Percentiles rank a stretch among this genome's conserved stretches.
These are phyloP conservation scores for Phytophthora tentaculata DNA, from an alignment of 352 stramenopile species.

Conservation along the genomic window DNA sequence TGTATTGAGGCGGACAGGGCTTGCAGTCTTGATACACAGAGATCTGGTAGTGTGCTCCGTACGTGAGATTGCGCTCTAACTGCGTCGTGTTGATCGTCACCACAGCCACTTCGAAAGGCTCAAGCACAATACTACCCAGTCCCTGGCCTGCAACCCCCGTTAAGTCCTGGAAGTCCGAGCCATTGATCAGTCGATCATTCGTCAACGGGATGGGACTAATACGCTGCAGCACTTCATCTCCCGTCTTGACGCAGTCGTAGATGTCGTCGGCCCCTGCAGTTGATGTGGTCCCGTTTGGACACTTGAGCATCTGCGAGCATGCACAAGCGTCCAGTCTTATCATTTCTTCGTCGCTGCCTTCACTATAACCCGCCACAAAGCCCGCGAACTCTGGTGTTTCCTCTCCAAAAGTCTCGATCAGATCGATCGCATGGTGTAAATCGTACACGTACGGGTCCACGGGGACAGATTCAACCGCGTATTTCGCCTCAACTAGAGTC, in stretches of 20 bases:
- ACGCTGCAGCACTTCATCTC: conserved; percentile 90
- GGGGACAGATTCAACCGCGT: conserved; percentile 46
- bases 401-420: conserved; percentile 90
- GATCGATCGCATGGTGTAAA: conserved; percentile 84
- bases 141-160: conserved; percentile 59
- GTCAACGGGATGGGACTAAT: conserved; percentile 80
- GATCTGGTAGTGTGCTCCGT: conserved; percentile 96
- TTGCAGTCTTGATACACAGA: conserved; percentile 95
- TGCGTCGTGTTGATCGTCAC: conserved; percentile 94
- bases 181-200: conserved; percentile 58
- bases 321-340: conserved; percentile 93
- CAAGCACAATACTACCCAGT: conserved; percentile 73
- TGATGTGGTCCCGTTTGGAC: conserved; percentile 93
- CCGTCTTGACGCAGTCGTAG: conserved; percentile 90
- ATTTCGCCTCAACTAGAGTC: conserved; percentile 49
- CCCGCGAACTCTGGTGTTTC: conserved; percentile 80
- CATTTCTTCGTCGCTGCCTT: conserved; percentile 38
- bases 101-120: conserved; percentile 91
- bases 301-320: conserved; percentile 93
- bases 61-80: conserved; percentile 94
- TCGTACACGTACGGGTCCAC: conserved; percentile 95
- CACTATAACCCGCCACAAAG: conserved; percentile 48
- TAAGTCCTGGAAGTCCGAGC: conserved; percentile 77
- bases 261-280: conserved; percentile 72
- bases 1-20: conserved; percentile 93